A percentile compares a stretch with the other conserved stretches of the same genome.
Conservation (phyloP, 345 rosid genomes). For the Noccaea bulbosa region DNA sequence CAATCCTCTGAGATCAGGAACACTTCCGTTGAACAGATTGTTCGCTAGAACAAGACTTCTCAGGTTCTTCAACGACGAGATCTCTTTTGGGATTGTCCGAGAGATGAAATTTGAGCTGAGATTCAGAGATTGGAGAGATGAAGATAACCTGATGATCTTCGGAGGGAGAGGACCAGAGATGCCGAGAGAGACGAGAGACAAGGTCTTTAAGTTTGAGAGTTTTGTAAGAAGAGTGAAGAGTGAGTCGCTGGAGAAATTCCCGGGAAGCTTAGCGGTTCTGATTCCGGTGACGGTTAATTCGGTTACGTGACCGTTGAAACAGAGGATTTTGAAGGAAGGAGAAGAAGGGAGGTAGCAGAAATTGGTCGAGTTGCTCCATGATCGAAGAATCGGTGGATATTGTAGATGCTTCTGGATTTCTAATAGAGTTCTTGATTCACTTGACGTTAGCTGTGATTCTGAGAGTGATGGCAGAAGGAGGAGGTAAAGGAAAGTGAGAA, state of each 20-base stretch:
- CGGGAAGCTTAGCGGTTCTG: conserved; percentile 57
- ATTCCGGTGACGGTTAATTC: conserved; percentile 74
- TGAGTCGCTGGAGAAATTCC: conserved; percentile 66
- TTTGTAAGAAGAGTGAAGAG: conserved; percentile 73
- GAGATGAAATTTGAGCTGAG: conserved; percentile 73
- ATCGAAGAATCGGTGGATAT: conserved; percentile 65
- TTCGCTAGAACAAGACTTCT: conserved; percentile 63
- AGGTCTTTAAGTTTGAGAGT: conserved; percentile 61
- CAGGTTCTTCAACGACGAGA: conserved; percentile 56
- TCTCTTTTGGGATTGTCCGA: conserved; percentile 62
- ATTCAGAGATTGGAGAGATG: conserved; percentile 63
- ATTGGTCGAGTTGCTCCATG: conserved; percentile 78
- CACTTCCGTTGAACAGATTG: conserved; percentile 67
- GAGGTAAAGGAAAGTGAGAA: conserved; percentile 33
- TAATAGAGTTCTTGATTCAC: conserved; percentile 60
- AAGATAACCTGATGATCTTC: conserved; percentile 60
- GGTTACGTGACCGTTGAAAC: conserved; percentile 58
- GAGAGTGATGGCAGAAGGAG: conserved; percentile 48
- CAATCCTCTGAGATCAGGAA: conserved; percentile 67
- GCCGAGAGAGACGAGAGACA: conserved; percentile 79
- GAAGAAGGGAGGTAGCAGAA: conserved; percentile 79
- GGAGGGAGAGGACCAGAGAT: conserved; percentile 81
- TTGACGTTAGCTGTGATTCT: conserved; percentile 54
- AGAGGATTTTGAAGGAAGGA: conserved; percentile 62
- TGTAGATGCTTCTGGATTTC: conserved; percentile 75